phyloP scores from a whole-genome alignment of 306 rosid genomes.

The Cyclanthera cordifolia region DNA sequence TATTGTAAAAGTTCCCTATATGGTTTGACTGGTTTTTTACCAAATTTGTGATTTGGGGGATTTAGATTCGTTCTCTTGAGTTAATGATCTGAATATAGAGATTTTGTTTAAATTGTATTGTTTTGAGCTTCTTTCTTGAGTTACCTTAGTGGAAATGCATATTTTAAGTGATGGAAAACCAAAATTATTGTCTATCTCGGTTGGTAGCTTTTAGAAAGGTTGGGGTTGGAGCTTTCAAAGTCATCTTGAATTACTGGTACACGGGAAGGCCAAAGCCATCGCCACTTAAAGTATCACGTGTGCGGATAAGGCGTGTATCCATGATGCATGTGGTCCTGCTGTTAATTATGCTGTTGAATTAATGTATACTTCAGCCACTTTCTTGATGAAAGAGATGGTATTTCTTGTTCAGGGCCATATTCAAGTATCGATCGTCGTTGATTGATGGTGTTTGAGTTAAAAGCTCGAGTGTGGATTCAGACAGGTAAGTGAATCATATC shows the following conservation, averaged over 20 bases:
- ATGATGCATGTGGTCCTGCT: conserved; percentile 81
- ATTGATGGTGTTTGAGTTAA: no score
- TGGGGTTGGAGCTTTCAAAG: conserved; percentile 59
- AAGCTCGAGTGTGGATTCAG: no score
- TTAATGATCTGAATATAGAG: not conserved
- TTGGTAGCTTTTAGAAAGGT: conserved; percentile 51
- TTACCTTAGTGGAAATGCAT: conserved; percentile 16
- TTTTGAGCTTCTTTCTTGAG: not conserved
- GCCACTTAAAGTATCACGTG: conserved; percentile 69
- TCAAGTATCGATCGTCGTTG: no score
- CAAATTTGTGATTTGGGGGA: no score
- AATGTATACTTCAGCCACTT: conserved; percentile 73
- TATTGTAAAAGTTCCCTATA: no score
- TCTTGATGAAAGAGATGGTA: conserved; percentile 80
- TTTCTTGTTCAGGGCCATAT: conserved; percentile 78
- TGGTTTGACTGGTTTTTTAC: no score
- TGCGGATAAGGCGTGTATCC: conserved; percentile 60
- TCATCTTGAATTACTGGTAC: conserved; percentile 65
- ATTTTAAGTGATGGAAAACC: conserved; percentile 41
- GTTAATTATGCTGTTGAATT: conserved; percentile 69
- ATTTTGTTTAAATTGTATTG: not conserved
- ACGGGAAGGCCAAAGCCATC: conserved; percentile 68
- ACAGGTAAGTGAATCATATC: no score
- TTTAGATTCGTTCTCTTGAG: not conserved
- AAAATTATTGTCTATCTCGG: conserved; percentile 49